phyloP scores from a whole-genome alignment of 2,329 filamentous ascomycete genomes.

The Penicillium sp. region DNA sequence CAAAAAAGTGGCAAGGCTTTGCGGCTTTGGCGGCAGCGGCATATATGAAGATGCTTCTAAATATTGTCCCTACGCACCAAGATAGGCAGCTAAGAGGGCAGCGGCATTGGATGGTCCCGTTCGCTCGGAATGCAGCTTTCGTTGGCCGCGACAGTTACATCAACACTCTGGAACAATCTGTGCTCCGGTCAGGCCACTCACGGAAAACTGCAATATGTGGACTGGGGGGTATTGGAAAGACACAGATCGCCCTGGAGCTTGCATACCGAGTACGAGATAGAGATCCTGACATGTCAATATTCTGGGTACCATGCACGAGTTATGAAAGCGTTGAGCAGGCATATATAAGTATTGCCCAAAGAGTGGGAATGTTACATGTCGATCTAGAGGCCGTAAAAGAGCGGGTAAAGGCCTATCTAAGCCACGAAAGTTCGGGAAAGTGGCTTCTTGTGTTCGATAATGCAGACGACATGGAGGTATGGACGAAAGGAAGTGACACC shows the following conservation, averaged over 20 bases:
- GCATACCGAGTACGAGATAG: slow-evolving; percentile 23
- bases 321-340: slow-evolving; percentile 20
- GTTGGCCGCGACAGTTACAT: background rate
- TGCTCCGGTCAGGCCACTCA: background rate
- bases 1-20: background rate
- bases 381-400: slow-evolving; percentile 10
- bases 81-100: too few species aligned
- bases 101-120: too few species aligned
- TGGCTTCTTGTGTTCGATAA: slow-evolving; percentile 35
- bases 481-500: background rate
- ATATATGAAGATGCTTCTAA: background rate
- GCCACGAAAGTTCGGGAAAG: too few species aligned
- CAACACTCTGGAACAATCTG: background rate
- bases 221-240: slow-evolving; percentile 28
- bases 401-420: background rate
- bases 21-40: background rate
- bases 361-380: slow-evolving; percentile 5
- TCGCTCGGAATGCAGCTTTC: background rate
- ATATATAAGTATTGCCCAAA: slow-evolving; percentile 16
- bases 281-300: slow-evolving; percentile 25
- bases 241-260: slow-evolving; percentile 33
- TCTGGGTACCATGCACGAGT: slow-evolving; percentile 36
- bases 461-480: slow-evolving; percentile 29
- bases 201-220: slow-evolving; percentile 13
- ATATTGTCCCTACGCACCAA: background rate